phyloP scores from a whole-genome alignment of 176 grass and related monocot species.

The Miscanthus lutarioriparius region DNA sequence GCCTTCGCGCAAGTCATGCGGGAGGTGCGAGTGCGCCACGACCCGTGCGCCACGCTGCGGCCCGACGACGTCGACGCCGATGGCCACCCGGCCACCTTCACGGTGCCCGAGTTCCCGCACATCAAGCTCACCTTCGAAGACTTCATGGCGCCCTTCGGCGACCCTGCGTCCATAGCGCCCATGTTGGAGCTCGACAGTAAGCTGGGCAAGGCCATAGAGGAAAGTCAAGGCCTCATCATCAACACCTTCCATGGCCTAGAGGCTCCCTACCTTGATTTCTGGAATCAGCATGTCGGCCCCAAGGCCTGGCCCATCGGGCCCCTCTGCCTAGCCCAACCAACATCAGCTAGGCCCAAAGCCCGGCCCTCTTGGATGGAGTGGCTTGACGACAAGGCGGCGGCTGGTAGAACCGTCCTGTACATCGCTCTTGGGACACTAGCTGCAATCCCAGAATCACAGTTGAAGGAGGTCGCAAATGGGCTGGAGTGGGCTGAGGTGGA shows the following conservation, averaged over 20 bases:
- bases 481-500: conserved; percentile 42
- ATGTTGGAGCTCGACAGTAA: conserved; percentile 44
- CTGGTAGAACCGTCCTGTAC: conserved; percentile 47
- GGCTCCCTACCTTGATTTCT: conserved; percentile 42
- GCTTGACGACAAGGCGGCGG: conserved; percentile 39
- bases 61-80: conserved; percentile 1
- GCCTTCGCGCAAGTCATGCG: conserved; percentile 42
- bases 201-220: background rate
- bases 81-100: conserved; percentile 38
- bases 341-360: too few species aligned
- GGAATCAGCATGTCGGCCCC: background rate
- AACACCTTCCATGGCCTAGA: conserved; percentile 67
- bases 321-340: conserved; percentile 37
- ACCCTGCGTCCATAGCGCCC: conserved; percentile 37
- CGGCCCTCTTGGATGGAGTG: conserved; percentile 42
- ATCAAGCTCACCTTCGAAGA: conserved; percentile 51
- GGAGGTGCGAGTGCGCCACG: background rate
- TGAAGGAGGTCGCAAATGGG: conserved; percentile 44
- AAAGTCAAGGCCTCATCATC: conserved; percentile 36
- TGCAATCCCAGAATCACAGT: conserved; percentile 25
- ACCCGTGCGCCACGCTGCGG: conserved; percentile 37
- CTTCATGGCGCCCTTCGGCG: conserved; percentile 55
- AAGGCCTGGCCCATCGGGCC: conserved; percentile 49
- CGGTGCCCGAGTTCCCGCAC: conserved; percentile 55
- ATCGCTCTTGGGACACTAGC: conserved; percentile 54